Conservation (phyloP, 257 asterid genomes). For the Capsicum pubescens region DNA sequence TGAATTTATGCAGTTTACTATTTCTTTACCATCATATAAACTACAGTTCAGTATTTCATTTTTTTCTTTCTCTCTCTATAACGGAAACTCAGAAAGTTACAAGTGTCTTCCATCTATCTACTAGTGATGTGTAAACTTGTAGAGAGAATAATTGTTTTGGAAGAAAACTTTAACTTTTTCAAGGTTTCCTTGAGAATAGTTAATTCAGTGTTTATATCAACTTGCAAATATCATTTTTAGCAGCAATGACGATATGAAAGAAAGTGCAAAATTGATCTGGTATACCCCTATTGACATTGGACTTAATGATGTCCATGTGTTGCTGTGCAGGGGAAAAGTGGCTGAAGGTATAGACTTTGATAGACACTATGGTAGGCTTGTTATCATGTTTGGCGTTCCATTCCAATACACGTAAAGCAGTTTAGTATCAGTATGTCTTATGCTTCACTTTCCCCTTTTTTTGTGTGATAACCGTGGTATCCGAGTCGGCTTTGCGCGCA, state of each 20-base stretch:
- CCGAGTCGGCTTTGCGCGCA: no score
- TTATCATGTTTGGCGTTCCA: constrained; percentile 95
- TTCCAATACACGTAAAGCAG: constrained; percentile 95
- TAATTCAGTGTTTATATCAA: neutral
- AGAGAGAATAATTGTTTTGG: neutral
- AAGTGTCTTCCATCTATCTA: neutral
- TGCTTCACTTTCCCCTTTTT: neutral
- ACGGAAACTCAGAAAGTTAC: neutral
- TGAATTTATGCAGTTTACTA: no score
- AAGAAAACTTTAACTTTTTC: neutral
- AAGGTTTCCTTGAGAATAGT: neutral
- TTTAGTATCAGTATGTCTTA: constrained; percentile 31
- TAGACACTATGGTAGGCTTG: constrained; percentile 98
- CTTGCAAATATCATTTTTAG: neutral
- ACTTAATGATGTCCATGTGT: neutral
- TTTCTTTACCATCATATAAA: no score
- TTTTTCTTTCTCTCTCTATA: neutral
- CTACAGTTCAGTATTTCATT: no score
- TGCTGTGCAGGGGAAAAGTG: constrained; percentile 84
- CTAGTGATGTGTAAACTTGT: neutral
- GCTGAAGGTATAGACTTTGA: constrained; percentile 99
- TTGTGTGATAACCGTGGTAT: no score
- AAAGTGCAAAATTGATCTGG: constrained; percentile 3
- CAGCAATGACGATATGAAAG: neutral
- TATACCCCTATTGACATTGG: neutral